Base-by-base conservation (phyloP, 352 stramenopile species). In the Aphanomyces stellatus region DNA sequence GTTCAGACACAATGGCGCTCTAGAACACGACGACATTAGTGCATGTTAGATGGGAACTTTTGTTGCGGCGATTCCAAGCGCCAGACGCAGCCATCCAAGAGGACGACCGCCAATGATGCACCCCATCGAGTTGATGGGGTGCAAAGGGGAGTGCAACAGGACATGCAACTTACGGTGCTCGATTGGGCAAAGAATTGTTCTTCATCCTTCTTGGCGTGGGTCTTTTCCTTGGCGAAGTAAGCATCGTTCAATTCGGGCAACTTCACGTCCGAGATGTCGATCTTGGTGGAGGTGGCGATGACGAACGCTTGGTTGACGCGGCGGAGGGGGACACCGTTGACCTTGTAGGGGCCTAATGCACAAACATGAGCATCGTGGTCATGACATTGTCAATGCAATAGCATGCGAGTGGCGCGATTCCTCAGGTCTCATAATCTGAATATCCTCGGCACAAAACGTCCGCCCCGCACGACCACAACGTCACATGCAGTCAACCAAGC, bases 241-340 rank as follows among this genome's bases (percentile, higher is more conserved):
- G 85, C 87, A 80, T 99, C 97, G 75, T 95, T 78, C 65, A 99
- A 92, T 46, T 88, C 84, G 6, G 95, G 88, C 69, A 99, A 88
- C 61, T 93, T 85, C 1, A 99, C 87, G 59, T 78, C 82, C 42
- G 79, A 82, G 57, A 99, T 80, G 85, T 99, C 87, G 1, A 99
- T 81, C 84, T 97, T 99, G 70, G 96, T 98, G 42, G 90, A 98
- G 55, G 97, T 99, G 65, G 93, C 97, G 75, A 99, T 99, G 43
- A 99, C 96, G 77, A 99, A 99, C 43, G 94, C 83, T 87, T 99
- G 96, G 85, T 99, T 99, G 55, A 99, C 95, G 68, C 97, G 95
- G 72, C 96, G 90, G 61, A 99, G 78, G 27, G 97, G 97, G 28
- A 99, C 96, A 71, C 96, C 97, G 87, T 99, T 99, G 56, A 99